Conservation (phyloP, 768 basidiomycete genomes). For the Scleroderma bovista region DNA sequence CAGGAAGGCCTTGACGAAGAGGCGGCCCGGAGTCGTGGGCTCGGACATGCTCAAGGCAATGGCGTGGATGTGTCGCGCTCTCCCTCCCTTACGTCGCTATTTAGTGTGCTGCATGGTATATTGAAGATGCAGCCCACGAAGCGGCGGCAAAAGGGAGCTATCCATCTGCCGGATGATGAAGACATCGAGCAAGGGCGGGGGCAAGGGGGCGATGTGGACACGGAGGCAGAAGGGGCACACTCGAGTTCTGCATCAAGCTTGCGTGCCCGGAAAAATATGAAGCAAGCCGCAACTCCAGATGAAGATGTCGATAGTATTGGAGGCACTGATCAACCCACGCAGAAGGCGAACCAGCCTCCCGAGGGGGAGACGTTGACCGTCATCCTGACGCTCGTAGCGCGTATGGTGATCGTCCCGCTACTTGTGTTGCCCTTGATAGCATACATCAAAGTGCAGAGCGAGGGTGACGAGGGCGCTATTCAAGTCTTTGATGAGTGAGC, state of each 20-base stretch:
- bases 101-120: constrained; percentile 15
- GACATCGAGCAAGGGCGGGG: neutral
- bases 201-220: neutral
- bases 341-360: constrained; percentile 2
- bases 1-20: neutral
- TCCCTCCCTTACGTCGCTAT: constrained; percentile 14
- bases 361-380: constrained; percentile 81
- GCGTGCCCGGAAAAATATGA: neutral
- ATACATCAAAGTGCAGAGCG: constrained; percentile 50
- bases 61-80: constrained; percentile 4
- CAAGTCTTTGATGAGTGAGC: constrained; percentile 73
- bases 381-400: constrained; percentile 69
- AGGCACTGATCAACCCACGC: neutral
- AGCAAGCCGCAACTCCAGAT: neutral
- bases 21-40: neutral
- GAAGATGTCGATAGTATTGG: neutral
- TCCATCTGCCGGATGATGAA: constrained; percentile 5
- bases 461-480: constrained; percentile 34
- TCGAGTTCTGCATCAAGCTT: neutral
- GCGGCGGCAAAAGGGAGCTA: neutral
- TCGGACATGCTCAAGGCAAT: neutral
- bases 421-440: constrained; percentile 74
- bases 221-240: neutral
- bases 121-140: constrained; percentile 6
- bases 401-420: constrained; percentile 85